A percentile compares a stretch with the other conserved stretches of the same genome.
phyloP scores from a whole-genome alignment of 768 basidiomycete genomes.

The Fomitopsis pulvina region DNA sequence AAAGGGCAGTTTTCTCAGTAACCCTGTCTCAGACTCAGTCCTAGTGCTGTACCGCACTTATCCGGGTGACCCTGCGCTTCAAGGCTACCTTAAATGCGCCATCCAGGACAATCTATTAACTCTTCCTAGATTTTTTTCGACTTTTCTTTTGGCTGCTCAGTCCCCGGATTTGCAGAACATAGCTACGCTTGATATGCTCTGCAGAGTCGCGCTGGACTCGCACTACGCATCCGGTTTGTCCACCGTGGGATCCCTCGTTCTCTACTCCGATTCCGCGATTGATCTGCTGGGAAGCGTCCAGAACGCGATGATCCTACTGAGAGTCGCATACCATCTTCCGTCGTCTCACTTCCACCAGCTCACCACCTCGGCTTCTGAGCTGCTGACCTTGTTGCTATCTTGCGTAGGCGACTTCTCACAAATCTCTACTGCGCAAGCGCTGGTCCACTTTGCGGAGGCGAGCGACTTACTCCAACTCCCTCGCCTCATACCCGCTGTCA shows the following conservation, averaged over 20 bases:
- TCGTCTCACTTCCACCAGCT: conserved; percentile 51
- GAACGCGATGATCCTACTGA: conserved; percentile 54
- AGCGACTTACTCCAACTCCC: conserved; percentile 47
- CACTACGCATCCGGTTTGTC: conserved; percentile 54
- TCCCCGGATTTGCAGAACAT: conserved; percentile 58
- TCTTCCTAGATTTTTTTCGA: conserved; percentile 51
- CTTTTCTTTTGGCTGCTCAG: conserved; percentile 60
- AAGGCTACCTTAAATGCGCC: conserved; percentile 56
- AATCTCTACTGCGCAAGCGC: conserved; percentile 54
- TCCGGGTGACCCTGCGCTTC: conserved; percentile 64
- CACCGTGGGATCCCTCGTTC: conserved; percentile 48
- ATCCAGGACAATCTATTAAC: conserved; percentile 52
- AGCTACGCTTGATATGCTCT: conserved; percentile 65
- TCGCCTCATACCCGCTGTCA: conserved; percentile 44
- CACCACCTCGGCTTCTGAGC: conserved; percentile 52
- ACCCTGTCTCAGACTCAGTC: conserved; percentile 52
- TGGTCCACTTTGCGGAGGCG: conserved; percentile 39
- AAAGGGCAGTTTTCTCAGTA: not conserved
- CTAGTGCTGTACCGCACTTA: conserved; percentile 60
- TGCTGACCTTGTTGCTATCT: conserved; percentile 55
- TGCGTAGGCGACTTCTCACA: conserved; percentile 57
- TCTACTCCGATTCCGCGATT: conserved; percentile 41
- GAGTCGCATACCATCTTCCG: conserved; percentile 46
- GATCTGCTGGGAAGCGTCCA: conserved; percentile 48
- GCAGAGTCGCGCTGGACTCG: conserved; percentile 54